These are phyloP conservation scores for Physcomitrium patens DNA, from an alignment of 225 moss, liverwort and hornwort species.

Conservation along the genomic window DNA sequence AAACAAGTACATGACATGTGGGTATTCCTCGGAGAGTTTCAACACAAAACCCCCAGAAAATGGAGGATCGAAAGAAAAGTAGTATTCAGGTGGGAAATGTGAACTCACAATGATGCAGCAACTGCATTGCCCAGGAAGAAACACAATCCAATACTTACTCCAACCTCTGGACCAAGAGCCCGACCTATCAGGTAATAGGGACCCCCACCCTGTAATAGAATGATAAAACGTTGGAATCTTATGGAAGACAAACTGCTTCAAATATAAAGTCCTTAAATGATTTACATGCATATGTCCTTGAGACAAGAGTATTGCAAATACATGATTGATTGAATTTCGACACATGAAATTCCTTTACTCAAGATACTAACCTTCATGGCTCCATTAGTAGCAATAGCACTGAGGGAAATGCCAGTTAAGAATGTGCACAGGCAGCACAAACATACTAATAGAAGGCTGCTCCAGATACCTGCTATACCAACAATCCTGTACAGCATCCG, in stretches of 20 bases:
- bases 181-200: conserved; percentile 93
- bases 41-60: not conserved
- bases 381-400: conserved; percentile 94
- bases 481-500: conserved; percentile 72
- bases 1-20: not conserved
- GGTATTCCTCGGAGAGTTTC: not conserved
- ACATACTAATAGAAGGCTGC: conserved; percentile 77
- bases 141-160: conserved; percentile 90
- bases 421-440: conserved; percentile 90
- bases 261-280: not conserved
- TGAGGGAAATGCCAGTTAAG: conserved; percentile 80
- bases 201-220: conserved; percentile 74
- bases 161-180: conserved; percentile 93
- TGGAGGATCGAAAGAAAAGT: not conserved
- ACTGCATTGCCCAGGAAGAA: conserved; percentile 94
- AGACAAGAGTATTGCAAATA: not conserved
- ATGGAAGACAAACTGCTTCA: not conserved
- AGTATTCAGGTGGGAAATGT: not conserved
- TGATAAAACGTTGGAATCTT: not conserved
- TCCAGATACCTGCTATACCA: conserved; percentile 89
- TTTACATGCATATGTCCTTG: not conserved
- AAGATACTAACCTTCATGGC: conserved; percentile 77
- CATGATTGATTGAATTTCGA: not conserved
- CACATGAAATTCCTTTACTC: not conserved
- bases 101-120: conserved; percentile 83